Base-by-base conservation (phyloP, 495 filamentous ascomycete species). In the Lepidopterella palustris region DNA sequence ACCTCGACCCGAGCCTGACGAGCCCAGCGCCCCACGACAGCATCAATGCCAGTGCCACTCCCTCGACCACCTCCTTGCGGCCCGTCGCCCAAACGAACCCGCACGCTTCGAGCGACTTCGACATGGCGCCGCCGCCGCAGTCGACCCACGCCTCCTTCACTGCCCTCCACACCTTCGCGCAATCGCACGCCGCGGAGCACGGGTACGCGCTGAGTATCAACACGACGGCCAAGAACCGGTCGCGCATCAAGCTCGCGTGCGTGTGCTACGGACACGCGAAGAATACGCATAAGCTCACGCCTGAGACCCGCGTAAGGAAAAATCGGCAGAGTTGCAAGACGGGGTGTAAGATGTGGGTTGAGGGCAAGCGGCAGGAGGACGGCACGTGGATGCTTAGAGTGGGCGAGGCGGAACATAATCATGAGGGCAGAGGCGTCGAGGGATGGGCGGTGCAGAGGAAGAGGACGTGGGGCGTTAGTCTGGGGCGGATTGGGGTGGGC, bases 191-290 rank as follows among this genome's bases (percentile, higher is more conserved):
- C 27, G 58, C 63, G 1, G 45, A 56, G 10, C 63, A 68, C 35
- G 66, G 66, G 21, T 68, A 68, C 54, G 66, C 66, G 11, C 45
- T 68, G 29, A 53, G 50, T 49, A 68, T 68, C 52, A 68, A 68
- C 53, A 68, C 63, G 6, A 64, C 62, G 0, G 57, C 59, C 20
- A 63, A 63, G 40, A 66, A 63, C 40, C 55, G 60, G 15, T 55
- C 58, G 1, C 55, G 63, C 3, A 61, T 66, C 35, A 68, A 66
- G 51, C 52, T 68, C 3, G 63, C 63, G 5, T 68, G 66, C 39
- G 63, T 66, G 15, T 66, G 66, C 63, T 65, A 68, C 39, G 66
- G 66, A 15, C 23, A 24, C 32, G 64, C 66, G 18, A 68, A 66
- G 52, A 68, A 68, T 42, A 68, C 62, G 26, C 66, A 66, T 23